These are phyloP conservation scores for Verbena officinalis DNA, from an alignment of 257 asterid species.

Conservation along the genomic window DNA sequence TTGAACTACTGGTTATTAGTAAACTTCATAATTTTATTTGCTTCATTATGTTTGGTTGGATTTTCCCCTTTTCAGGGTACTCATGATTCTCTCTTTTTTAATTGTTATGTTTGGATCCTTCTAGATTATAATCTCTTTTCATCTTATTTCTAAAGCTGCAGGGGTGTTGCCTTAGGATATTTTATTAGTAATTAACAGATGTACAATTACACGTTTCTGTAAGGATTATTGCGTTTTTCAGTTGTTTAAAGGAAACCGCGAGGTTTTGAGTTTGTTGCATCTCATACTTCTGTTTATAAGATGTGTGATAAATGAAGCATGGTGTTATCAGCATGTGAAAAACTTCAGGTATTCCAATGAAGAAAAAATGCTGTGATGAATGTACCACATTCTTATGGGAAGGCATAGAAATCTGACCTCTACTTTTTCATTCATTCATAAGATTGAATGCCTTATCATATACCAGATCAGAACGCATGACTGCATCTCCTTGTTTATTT, in stretches of 20 bases:
- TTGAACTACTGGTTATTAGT: conserved; percentile 9
- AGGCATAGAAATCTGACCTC: conserved; percentile 20
- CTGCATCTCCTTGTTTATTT: conserved; percentile 24
- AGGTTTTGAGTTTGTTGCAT: conserved; percentile 4
- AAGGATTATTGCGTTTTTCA: background rate
- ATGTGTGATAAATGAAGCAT: conserved; percentile 1
- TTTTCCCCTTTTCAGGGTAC: background rate
- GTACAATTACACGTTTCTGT: background rate
- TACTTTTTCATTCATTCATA: background rate
- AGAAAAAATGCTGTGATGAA: conserved; percentile 9
- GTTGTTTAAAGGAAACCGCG: background rate
- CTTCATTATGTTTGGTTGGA: conserved; percentile 13
- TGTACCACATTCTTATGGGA: conserved; percentile 11
- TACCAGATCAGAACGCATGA: conserved; percentile 8
- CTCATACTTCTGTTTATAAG: background rate
- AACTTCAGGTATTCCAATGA: background rate
- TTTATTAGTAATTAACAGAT: conserved; percentile 12
- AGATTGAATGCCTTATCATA: conserved; percentile 6
- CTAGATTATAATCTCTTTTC: conserved; percentile 12
- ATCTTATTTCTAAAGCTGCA: conserved; percentile 20
- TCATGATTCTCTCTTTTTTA: background rate
- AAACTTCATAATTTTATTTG: conserved; percentile 2
- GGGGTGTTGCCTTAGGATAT: background rate
- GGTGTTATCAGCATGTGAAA: conserved; percentile 4
- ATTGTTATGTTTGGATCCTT: background rate